phyloP scores from a whole-genome alignment of 225 moss, liverwort and hornwort genomes.

The Physcomitrellopsis africana region DNA sequence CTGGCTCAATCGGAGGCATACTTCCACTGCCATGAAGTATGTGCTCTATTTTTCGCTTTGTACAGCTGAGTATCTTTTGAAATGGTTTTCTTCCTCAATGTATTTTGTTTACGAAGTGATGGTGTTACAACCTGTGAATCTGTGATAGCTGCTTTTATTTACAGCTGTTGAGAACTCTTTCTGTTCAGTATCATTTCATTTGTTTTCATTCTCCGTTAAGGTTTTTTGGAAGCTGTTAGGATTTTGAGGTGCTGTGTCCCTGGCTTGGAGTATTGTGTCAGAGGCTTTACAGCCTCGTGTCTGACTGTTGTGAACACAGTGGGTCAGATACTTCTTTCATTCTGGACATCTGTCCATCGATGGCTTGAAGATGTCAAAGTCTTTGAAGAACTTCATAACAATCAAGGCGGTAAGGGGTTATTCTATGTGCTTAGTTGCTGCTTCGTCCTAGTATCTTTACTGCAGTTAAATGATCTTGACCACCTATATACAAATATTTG shows the following conservation, averaged over 20 bases:
- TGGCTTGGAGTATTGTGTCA: not conserved
- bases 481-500: slow-evolving; percentile 6
- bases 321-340: slow-evolving; percentile 96
- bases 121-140: not conserved
- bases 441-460: not conserved
- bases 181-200: slow-evolving; percentile 6
- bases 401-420: slow-evolving; percentile 72
- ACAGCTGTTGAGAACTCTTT: not conserved
- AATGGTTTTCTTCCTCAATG: slow-evolving; percentile 6
- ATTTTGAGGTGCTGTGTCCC: slow-evolving; percentile 6
- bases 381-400: slow-evolving; percentile 95
- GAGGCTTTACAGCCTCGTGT: not conserved
- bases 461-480: not conserved
- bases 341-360: slow-evolving; percentile 96
- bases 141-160: not conserved
- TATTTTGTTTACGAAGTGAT: not conserved
- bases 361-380: slow-evolving; percentile 97
- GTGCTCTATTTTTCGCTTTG: slow-evolving; percentile 15
- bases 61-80: not conserved
- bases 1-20: slow-evolving; percentile 94
- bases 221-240: not conserved
- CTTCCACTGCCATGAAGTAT: slow-evolving; percentile 75
- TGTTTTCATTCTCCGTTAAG: not conserved
- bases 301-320: slow-evolving; percentile 57
- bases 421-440: slow-evolving; percentile 2